Evolutionary conservation across 176 grass and related monocot genomes (phyloP), one percentile per base, ranked within the genome.

Genomic region (Pontederia crassipes): DNA sequence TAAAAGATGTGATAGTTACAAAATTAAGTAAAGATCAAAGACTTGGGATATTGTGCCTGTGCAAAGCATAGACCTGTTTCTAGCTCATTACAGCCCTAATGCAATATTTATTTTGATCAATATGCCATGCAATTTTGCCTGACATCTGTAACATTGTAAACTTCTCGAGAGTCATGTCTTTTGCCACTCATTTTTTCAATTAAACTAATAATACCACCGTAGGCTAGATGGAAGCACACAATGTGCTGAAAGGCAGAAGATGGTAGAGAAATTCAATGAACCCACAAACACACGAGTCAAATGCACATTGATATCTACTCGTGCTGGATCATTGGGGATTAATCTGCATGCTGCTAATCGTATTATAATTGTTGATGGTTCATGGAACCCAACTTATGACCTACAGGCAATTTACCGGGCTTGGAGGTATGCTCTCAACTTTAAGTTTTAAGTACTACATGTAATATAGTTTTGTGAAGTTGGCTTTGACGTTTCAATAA

Each of bases 301-400:
- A 81, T 97, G 93, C 59, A 72, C 70, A 47, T 73, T 97, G 80
- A 92, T 97, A 83, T 97, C 93, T 68, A 97, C 87, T 74, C 93
- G 93, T 68, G 93, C 93, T 85, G 93, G 93, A 77, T 97, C 93
- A 56, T 71, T 97, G 16, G 93, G 93, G 49, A 92, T 97, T 46
- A 97, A 97, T 50, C 93, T 97, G 77, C 84, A 97, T 66, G 81
- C 93, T 69, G 93, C 93, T 72, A 97, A 88, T 64, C 87, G 93
- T 59, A 87, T 97, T 49, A 84, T 97, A 76, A 65, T 97, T 79
- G 64, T 97, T 12, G 93, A 97, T 77, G 93, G 93, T 67, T 97
- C 93, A 71, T 97, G 93, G 93, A 97, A 97, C 78, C 93, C 93
- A 70, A 97, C 87, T 55, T 83, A 97, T 80, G 93, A 97, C 67